Base-by-base conservation (phyloP, 108 stramenopile genomes). In the Licmophora abbreviata region DNA sequence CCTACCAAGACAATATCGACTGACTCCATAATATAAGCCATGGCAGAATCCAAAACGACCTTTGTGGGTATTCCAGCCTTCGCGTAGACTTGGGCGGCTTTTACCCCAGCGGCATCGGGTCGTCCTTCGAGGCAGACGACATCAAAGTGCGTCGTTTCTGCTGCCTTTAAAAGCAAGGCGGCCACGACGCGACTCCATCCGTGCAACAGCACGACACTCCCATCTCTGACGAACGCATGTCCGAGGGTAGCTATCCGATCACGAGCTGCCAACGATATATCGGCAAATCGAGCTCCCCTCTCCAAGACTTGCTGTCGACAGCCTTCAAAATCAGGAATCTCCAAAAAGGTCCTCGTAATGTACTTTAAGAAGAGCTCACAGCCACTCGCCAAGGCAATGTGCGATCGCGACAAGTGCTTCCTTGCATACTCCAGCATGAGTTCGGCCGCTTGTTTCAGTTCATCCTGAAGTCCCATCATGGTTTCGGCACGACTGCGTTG, bases 1-100 rank as follows among this genome's bases (percentile, higher is more conserved):
- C 97, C 97, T 0, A 95, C 85, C 20, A 99, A 44, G 8, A 95
- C 94, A 47, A 95, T 49, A 48, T 99, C 95, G 0, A 95, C 88
- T 20, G 48, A 25, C 68, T 99, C 97, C 94, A 96, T 97, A 40
- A 83, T 61, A 59, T 92, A 84, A 3, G 76, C 97, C 83, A 95
- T 90, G 35, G 96, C 96, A 47, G 93, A 72, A 72, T 99, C 97
- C 47, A 88, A 58, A 1, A 97, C 78, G 6, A 99, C 77, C 27
- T 66, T 81, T 0, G 88, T 87, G 20, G 96, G 96, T 42, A 99
- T 95, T 11, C 90, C 89, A 4, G 71, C 77, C 18, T 51, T 58
- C 0, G 74, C 56, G 44, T 92, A 91, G 2, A 65, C 55, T 22
- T 59, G 49, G 5, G 92, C 96, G 4, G 67, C 77, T 51, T 82